Conservation (phyloP, 2,329 filamentous ascomycete genomes). For the Trichoderma citrinoviride region DNA sequence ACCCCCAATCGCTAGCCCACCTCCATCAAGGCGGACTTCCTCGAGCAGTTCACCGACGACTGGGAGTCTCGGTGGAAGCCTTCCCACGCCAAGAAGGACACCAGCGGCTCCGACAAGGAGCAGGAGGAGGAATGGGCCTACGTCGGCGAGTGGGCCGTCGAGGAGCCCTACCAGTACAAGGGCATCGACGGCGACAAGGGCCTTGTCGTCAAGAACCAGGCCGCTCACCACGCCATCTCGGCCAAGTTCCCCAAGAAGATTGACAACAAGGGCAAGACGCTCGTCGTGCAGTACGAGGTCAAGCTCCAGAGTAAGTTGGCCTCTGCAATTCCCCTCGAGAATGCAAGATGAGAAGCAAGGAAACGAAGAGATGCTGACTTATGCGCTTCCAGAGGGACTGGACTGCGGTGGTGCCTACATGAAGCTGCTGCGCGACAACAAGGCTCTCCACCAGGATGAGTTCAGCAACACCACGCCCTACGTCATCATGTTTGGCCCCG, state of each 20-base stretch:
- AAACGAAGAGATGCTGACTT: not conserved
- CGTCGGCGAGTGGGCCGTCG: slow-evolving; percentile 92
- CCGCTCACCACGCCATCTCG: slow-evolving; percentile 98
- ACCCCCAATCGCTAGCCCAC: slow-evolving; percentile 65
- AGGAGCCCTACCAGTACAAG: slow-evolving; percentile 87
- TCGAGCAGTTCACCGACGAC: slow-evolving; percentile 97
- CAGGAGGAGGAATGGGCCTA: slow-evolving; percentile 93
- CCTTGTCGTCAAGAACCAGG: slow-evolving; percentile 95
- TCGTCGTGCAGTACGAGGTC: slow-evolving; percentile 98
- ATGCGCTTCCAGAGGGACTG: slow-evolving; percentile 67
- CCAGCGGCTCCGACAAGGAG: slow-evolving; percentile 68
- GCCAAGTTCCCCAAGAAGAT: slow-evolving; percentile 97
- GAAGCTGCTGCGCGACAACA: slow-evolving; percentile 98
- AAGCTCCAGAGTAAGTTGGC: slow-evolving; percentile 86
- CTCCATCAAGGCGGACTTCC: slow-evolving; percentile 84
- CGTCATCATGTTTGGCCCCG: slow-evolving; percentile 99
- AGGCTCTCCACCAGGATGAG: slow-evolving; percentile 93
- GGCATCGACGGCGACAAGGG: slow-evolving; percentile 95
- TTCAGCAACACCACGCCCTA: slow-evolving; percentile 97
- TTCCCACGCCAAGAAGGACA: slow-evolving; percentile 94
- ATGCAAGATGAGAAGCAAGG: not conserved
- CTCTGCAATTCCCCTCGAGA: not conserved
- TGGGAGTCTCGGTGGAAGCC: slow-evolving; percentile 94
- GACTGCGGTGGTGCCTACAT: slow-evolving; percentile 98
- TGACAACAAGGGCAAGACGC: slow-evolving; percentile 93